A percentile compares a stretch with the other conserved stretches of the same genome.
phyloP scores from a whole-genome alignment of 2,329 filamentous ascomycete species.

The Hymenoscyphus albidus region DNA sequence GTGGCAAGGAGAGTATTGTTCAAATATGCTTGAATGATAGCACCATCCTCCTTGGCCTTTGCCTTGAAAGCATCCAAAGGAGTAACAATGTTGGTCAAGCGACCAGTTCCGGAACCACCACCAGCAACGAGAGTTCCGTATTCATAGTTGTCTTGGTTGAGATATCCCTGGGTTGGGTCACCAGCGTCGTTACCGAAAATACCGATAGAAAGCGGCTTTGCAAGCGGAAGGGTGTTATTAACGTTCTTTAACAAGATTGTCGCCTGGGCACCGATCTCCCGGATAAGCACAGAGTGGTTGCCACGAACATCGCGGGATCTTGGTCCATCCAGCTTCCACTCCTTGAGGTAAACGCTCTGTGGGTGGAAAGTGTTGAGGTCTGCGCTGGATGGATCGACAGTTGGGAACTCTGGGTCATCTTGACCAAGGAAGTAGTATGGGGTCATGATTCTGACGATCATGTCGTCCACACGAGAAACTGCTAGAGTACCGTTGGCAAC shows the following conservation, averaged over 20 bases:
- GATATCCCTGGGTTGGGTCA: slow-evolving; percentile 48
- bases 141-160: slow-evolving; percentile 33
- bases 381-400: slow-evolving; percentile 19
- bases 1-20: slow-evolving; percentile 40
- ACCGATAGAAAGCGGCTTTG: slow-evolving; percentile 42
- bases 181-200: slow-evolving; percentile 55
- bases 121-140: slow-evolving; percentile 47
- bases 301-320: slow-evolving; percentile 73
- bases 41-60: slow-evolving; percentile 47
- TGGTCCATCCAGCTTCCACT: slow-evolving; percentile 82
- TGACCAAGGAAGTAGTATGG: slow-evolving; percentile 57
- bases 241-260: slow-evolving; percentile 62
- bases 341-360: slow-evolving; percentile 49
- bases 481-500: slow-evolving; percentile 58
- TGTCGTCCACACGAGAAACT: slow-evolving; percentile 54
- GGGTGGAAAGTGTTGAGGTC: slow-evolving; percentile 22
- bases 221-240: slow-evolving; percentile 58
- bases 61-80: slow-evolving; percentile 53
- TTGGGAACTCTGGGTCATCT: slow-evolving; percentile 40
- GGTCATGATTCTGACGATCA: slow-evolving; percentile 61
- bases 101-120: slow-evolving; percentile 47
- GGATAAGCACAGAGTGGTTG: slow-evolving; percentile 36
- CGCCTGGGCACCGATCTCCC: slow-evolving; percentile 51
- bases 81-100: slow-evolving; percentile 45
- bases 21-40: slow-evolving; percentile 55